Evolutionary conservation across 495 filamentous ascomycete species (phyloP), one percentile per base, ranked within the genome.

Genomic region (Tuber umbilicatum): DNA sequence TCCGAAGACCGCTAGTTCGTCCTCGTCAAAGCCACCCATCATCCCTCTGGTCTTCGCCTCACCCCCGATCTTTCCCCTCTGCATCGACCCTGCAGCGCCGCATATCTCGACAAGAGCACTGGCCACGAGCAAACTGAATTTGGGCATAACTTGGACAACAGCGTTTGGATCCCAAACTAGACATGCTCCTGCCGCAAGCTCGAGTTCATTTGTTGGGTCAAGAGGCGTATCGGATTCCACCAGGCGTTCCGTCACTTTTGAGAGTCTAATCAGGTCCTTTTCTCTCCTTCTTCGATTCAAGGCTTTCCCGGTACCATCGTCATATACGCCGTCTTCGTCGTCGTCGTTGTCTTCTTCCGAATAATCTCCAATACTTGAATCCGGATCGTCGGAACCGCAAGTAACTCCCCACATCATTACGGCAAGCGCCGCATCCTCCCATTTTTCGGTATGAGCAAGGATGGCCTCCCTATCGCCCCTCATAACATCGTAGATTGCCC

Each of bases 81-180:
- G 68, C 35, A 82, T 73, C 38, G 45, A 73, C n/a, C 81, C 73
- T 2, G 71, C 74, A 73, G 60, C 73, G 1, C 78, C 78, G 37
- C 78, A 82, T 35, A 78, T 82, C 70, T 82, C 80, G 2, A 82
- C 80, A 38, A 82, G 68, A 17, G 71, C 70, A 6, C 75, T 60
- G 7, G 78, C 78, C 60, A 73, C 81, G 1, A 82, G 78, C 12
- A 74, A 68, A n/a, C 75, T 80, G 73, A 81, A 71, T 40, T 72
- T 75, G n/a, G 75, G 73, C n/a, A 82, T 50, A 16, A 83, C 47
- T 39, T 76, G 75, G 21, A 73, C 70, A 6, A 80, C 27, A 38
- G 73, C 70, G 21, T 45, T 74, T 23, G 78, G 43, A 71, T 82
- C 81, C 64, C 72, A 73, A 16, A 68, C 69, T 68, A 82, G 75